Base-by-base conservation (phyloP, 768 basidiomycete species). In the Lactarius trivialis region DNA sequence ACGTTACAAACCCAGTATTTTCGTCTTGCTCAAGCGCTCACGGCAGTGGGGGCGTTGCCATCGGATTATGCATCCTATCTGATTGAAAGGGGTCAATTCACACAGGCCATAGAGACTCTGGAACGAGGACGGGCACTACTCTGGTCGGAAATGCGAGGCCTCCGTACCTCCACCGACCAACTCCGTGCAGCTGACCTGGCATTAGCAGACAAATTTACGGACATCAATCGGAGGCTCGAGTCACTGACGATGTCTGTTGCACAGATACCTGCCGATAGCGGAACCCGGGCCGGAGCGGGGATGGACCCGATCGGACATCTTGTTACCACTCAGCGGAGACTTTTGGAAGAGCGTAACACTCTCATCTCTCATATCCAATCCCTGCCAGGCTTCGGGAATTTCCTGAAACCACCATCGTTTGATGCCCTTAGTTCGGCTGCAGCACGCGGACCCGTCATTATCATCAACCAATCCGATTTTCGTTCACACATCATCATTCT, bases 271-370 rank as follows among this genome's bases (percentile, higher is more conserved):
- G 43, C 26, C 36, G 6, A 28, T 15, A 15, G 9, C n/a, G 30
- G 2, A 1, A 4, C 30, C 12, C 7, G 43, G 2, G 33, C 36
- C 14, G 36, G 12, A 14, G 9, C 2, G 1, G 24, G 45, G 9
- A 8, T 26, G 34, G 5, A 8, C 21, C 37, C 17, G 34, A 19
- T 39, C 6, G 7, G 43, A 81, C 82, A 73, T 81, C 67, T 48
- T 26, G 48, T 58, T 2, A 24, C 45, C 15, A 21, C 7, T 8
- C 48, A 58, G 36, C 33, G 17, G 15, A 32, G 36, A n/a, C 49
- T 52, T 37, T 15, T 52, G 28, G 7, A 24, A 7, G 37, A 51
- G 3, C 58, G 50, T 3, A 15, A 41, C 3, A 15, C 26, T 0
- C 49, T 58, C 12, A 39, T 58, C 21, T 51, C 37, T 7, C 36